Evolutionary conservation across 192 early-diverging fungal species (phyloP).

Genomic region (Paraglomus occultum): DNA sequence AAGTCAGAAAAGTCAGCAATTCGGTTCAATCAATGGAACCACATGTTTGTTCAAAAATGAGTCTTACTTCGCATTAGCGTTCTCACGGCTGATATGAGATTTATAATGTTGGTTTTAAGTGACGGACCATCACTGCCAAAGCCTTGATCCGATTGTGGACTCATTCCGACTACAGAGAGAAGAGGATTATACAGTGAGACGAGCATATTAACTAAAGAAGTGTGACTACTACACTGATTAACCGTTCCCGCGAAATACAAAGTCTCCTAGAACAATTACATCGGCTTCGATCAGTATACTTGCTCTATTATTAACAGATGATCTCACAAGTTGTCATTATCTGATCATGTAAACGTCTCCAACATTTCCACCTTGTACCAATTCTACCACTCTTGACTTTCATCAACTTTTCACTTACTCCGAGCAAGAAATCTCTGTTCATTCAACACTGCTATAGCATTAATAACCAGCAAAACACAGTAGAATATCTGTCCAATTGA

Average conservation of each 20-base stretch:
- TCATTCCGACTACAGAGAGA: slow-evolving; percentile 32
- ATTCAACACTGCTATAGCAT: slow-evolving; percentile 82
- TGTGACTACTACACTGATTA: background rate
- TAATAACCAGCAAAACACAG: slow-evolving; percentile 71
- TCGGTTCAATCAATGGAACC: background rate
- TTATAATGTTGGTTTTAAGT: slow-evolving; percentile 74
- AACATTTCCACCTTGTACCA: background rate
- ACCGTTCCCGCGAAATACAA: background rate
- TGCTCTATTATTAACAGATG: too few relatives aligned
- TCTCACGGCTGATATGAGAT: slow-evolving; percentile 83
- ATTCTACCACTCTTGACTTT: too few relatives aligned
- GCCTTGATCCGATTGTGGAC: slow-evolving; percentile 14
- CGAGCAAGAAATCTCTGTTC: slow-evolving; percentile 87
- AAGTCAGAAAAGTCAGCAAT: slow-evolving; percentile 4
- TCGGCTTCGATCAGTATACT: too few relatives aligned
- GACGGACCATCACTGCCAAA: slow-evolving; percentile 47
- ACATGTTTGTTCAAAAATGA: background rate
- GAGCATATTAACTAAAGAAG: too few relatives aligned
- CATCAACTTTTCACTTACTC: slow-evolving; percentile 58
- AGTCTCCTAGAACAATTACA: background rate
- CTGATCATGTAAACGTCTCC: background rate
- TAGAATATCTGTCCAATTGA: slow-evolving; percentile 77
- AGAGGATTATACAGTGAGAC: too few relatives aligned
- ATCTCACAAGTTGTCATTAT: background rate
- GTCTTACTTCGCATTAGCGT: slow-evolving; percentile 79